A percentile compares a stretch with the other conserved stretches of the same genome.
Conservation (phyloP, 2,329 filamentous ascomycete species). For the Aureobasidium sp. region DNA sequence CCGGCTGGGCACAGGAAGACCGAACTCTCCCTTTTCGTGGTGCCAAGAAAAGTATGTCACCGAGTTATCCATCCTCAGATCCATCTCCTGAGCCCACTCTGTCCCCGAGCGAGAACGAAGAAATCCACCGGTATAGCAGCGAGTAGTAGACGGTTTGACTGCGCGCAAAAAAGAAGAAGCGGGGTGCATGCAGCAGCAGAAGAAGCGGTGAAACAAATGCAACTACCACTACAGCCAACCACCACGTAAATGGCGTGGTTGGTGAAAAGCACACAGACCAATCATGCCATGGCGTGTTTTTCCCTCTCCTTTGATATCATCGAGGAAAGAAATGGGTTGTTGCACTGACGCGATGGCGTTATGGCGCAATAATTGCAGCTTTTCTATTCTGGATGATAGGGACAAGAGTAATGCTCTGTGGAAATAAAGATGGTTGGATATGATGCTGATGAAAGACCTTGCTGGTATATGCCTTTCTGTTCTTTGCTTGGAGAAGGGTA, state of each 20-base stretch:
- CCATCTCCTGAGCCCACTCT: background rate
- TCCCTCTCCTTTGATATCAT: background rate
- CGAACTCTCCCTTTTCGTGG: background rate
- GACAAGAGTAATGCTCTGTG: background rate
- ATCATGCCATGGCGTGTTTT: constrained; percentile 3
- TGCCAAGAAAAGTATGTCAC: background rate
- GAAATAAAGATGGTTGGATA: background rate
- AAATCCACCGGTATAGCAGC: background rate
- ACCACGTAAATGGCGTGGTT: background rate
- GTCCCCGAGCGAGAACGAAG: background rate
- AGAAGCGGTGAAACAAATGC: background rate
- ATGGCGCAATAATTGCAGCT: background rate
- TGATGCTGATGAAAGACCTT: background rate
- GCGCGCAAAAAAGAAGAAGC: background rate
- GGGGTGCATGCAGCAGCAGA: background rate
- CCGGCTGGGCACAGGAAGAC: background rate
- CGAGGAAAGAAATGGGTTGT: background rate
- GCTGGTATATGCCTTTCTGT: no score
- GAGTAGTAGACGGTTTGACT: background rate
- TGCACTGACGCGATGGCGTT: no score
- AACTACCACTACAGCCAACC: background rate
- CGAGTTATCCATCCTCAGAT: background rate
- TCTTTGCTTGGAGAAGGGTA: background rate
- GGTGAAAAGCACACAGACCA: background rate
- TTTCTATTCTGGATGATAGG: background rate